A percentile compares a stretch with the other conserved stretches of the same genome.
Conservation (phyloP, 768 basidiomycete genomes). For the Sporobolomyces pararoseus region DNA sequence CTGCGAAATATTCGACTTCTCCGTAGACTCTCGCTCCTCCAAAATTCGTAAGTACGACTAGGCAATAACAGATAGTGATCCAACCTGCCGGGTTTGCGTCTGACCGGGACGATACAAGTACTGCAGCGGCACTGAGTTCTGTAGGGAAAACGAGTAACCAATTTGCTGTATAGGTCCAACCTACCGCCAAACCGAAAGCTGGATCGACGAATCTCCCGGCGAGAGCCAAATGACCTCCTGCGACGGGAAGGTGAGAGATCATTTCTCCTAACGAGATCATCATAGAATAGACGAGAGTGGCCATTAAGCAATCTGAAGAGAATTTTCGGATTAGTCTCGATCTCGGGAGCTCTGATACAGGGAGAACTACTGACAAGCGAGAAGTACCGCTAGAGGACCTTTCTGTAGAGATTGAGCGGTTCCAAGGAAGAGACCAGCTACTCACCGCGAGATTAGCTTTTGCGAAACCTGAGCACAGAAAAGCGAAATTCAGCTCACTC, state of each 20-base stretch:
- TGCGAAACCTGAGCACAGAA: too few relatives aligned
- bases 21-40: slow-evolving; percentile 30
- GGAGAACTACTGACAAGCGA: slow-evolving; percentile 4
- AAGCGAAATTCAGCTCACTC: too few relatives aligned
- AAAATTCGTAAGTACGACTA: slow-evolving; percentile 49
- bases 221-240: slow-evolving; percentile 43
- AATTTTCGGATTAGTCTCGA: background rate
- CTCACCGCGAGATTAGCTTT: background rate
- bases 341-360: background rate
- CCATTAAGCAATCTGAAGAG: slow-evolving; percentile 7
- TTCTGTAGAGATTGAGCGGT: slow-evolving; percentile 18
- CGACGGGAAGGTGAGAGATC: slow-evolving; percentile 25
- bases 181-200: slow-evolving; percentile 39
- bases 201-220: slow-evolving; percentile 39
- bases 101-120: slow-evolving; percentile 71
- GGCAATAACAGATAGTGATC: slow-evolving; percentile 49
- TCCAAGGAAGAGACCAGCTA: slow-evolving; percentile 22
- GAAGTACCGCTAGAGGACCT: slow-evolving; percentile 14
- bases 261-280: slow-evolving; percentile 28
- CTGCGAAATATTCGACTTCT: slow-evolving; percentile 55
- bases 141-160: slow-evolving; percentile 61
- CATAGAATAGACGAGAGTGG: slow-evolving; percentile 19
- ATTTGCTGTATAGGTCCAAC: slow-evolving; percentile 53
- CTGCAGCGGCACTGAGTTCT: slow-evolving; percentile 68
- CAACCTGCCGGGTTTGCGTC: slow-evolving; percentile 43